phyloP scores from a whole-genome alignment of 2,329 filamentous ascomycete species.

The Calonectria hawksworthii region DNA sequence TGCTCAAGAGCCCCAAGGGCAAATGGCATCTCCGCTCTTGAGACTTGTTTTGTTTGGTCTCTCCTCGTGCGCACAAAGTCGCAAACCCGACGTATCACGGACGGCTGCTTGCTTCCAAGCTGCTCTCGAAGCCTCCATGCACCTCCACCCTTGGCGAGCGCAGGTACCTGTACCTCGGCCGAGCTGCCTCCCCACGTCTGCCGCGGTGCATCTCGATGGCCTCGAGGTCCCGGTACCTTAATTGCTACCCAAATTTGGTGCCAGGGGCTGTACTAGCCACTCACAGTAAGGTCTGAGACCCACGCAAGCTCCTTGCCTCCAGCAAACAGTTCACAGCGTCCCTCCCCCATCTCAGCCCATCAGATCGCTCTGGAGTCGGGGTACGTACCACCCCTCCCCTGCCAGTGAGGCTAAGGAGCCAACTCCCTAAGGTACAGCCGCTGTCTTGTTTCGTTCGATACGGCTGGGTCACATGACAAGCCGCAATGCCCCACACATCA shows the following conservation, averaged over 20 bases:
- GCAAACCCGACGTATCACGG: constrained; percentile 21
- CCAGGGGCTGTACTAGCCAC: constrained; percentile 34
- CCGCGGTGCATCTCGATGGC: constrained; percentile 28
- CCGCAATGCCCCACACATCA: constrained; percentile 28
- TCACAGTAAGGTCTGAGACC: constrained; percentile 31
- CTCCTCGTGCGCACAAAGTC: constrained; percentile 18
- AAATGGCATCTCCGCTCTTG: constrained; percentile 17
- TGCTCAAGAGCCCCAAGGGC: not conserved
- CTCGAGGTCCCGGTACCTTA: constrained; percentile 39
- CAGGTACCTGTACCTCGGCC: constrained; percentile 39
- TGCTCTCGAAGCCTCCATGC: constrained; percentile 22
- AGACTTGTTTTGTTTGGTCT: constrained; percentile 3
- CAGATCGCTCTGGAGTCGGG: not conserved
- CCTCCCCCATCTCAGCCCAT: constrained; percentile 18
- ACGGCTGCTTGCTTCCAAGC: constrained; percentile 28
- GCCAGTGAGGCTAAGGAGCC: constrained; percentile 21
- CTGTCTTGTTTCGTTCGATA: constrained; percentile 12
- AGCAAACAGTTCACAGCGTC: constrained; percentile 24
- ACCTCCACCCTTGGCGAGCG: not conserved
- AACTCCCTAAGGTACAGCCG: constrained; percentile 8
- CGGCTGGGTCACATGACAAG: constrained; percentile 43
- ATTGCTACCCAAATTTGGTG: constrained; percentile 35
- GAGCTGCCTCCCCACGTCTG: not conserved
- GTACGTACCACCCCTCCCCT: constrained; percentile 19
- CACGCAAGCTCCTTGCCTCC: constrained; percentile 47